These are phyloP conservation scores for Exophiala bonariae DNA, from an alignment of 2,329 filamentous ascomycete species.

Conservation along the genomic window DNA sequence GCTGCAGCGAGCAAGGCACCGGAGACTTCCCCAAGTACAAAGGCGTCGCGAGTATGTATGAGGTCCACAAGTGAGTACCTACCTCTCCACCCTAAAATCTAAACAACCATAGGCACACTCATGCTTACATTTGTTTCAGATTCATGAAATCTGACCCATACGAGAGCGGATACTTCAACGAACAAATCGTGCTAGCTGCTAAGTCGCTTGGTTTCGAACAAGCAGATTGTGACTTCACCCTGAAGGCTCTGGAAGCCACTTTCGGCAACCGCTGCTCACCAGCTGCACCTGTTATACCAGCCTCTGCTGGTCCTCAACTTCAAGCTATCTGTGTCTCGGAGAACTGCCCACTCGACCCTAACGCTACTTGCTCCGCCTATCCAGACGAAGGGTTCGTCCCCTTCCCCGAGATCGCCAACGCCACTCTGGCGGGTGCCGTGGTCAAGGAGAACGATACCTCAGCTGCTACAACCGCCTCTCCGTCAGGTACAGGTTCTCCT, in stretches of 20 bases:
- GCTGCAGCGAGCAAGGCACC: constrained; percentile 50
- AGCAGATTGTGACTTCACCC: constrained; percentile 53
- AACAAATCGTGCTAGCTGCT: constrained; percentile 53
- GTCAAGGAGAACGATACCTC: constrained; percentile 14
- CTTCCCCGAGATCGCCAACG: constrained; percentile 15
- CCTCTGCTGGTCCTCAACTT: constrained; percentile 18
- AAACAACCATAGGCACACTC: no score
- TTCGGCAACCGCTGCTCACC: constrained; percentile 57
- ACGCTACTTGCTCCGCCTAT: constrained; percentile 20
- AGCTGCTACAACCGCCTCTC: neutral
- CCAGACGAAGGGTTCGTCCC: constrained; percentile 9
- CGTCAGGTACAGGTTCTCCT: constrained; percentile 4
- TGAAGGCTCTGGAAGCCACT: constrained; percentile 46
- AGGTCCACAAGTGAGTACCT: constrained; percentile 31
- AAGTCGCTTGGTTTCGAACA: constrained; percentile 60
- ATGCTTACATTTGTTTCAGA: constrained; percentile 16
- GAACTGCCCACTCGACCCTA: constrained; percentile 9
- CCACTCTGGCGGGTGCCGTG: constrained; percentile 8
- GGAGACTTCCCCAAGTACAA: constrained; percentile 52
- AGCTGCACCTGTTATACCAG: constrained; percentile 31
- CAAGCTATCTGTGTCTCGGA: constrained; percentile 18
- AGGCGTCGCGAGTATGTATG: constrained; percentile 29
- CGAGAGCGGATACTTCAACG: constrained; percentile 59
- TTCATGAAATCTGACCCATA: constrained; percentile 58
- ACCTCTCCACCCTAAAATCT: neutral